phyloP scores from a whole-genome alignment of 345 rosid species.

The Zanthoxylum bungeanum region DNA sequence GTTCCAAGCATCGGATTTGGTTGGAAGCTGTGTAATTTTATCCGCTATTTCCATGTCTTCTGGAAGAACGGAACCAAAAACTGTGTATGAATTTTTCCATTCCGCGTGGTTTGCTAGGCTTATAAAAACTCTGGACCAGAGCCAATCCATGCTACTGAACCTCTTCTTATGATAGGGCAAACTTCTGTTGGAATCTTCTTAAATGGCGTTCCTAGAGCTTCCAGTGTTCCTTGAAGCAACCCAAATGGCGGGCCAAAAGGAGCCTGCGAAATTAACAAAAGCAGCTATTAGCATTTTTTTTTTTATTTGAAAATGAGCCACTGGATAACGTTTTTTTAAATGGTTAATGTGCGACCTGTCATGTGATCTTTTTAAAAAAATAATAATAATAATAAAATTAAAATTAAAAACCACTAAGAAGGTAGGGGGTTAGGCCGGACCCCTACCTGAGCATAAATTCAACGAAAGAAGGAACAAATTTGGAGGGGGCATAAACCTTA shows the following conservation, averaged over 20 bases:
- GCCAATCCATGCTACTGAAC: conserved; percentile 89
- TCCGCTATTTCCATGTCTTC: conserved; percentile 83
- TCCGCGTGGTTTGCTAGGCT: conserved; percentile 83
- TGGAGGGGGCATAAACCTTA: too few species aligned
- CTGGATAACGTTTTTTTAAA: too few species aligned
- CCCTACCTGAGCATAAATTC: too few species aligned
- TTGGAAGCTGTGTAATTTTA: conserved; percentile 63
- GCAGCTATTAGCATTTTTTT: too few species aligned
- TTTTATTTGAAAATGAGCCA: too few species aligned
- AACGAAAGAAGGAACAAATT: too few species aligned
- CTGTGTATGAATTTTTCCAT: conserved; percentile 74
- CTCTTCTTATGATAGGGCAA: conserved; percentile 70
- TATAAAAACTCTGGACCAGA: conserved; percentile 88
- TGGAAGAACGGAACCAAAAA: conserved; percentile 71
- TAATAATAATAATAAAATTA: too few species aligned
- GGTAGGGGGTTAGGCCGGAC: too few species aligned
- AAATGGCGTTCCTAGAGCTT: conserved; percentile 69
- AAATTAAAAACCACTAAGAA: too few species aligned
- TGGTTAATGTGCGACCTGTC: too few species aligned
- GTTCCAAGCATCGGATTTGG: conserved; percentile 79
- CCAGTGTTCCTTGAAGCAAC: conserved; percentile 82
- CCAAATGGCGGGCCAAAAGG: conserved; percentile 92
- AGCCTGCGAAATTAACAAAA: conserved; percentile 40
- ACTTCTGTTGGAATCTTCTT: conserved; percentile 55
- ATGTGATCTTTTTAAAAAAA: too few species aligned